A percentile compares a stretch with the other conserved stretches of the same genome.
These are phyloP conservation scores for Kazachstania viticola DNA, from an alignment of 805 yeast genomes.

Conservation along the genomic window DNA sequence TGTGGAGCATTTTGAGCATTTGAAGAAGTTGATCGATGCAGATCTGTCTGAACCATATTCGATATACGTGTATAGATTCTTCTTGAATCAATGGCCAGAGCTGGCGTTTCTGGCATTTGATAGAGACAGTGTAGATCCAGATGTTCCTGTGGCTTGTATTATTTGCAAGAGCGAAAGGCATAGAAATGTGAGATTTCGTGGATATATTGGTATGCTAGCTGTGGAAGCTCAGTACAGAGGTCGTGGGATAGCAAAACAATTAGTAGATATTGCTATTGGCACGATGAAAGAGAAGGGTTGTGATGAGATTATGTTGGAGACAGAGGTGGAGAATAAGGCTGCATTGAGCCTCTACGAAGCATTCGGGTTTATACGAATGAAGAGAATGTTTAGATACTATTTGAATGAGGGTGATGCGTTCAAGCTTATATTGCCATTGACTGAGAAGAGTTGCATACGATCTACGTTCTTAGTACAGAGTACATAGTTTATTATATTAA, in stretches of 20 bases:
- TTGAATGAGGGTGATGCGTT: constrained; percentile 89
- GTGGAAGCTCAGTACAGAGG: constrained; percentile 65
- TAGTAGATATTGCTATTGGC: constrained; percentile 52
- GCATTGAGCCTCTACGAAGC: constrained; percentile 63
- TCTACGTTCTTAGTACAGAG: constrained; percentile 40
- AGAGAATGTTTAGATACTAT: constrained; percentile 77
- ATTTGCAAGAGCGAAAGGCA: constrained; percentile 76
- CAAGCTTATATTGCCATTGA: constrained; percentile 71
- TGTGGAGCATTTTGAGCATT: constrained; percentile 32
- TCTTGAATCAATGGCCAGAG: constrained; percentile 84
- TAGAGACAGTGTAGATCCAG: constrained; percentile 13
- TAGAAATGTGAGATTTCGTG: constrained; percentile 55
- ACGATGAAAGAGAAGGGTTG: constrained; percentile 54
- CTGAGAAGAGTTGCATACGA: constrained; percentile 43
- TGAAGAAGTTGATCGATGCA: constrained; percentile 47
- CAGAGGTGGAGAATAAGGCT: constrained; percentile 70
- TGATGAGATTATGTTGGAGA: constrained; percentile 88
- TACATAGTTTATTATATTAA: no score
- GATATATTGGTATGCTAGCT: constrained; percentile 94
- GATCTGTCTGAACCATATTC: constrained; percentile 93
- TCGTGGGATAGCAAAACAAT: constrained; percentile 65
- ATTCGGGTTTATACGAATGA: constrained; percentile 63
- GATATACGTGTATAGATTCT: constrained; percentile 82
- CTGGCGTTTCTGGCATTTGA: constrained; percentile 56
- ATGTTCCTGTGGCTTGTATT: constrained; percentile 61